Evolutionary conservation across 2,329 filamentous ascomycete species (phyloP), one percentile per base, ranked within the genome.

Genomic region (Hymenoscyphus infarciens): DNA sequence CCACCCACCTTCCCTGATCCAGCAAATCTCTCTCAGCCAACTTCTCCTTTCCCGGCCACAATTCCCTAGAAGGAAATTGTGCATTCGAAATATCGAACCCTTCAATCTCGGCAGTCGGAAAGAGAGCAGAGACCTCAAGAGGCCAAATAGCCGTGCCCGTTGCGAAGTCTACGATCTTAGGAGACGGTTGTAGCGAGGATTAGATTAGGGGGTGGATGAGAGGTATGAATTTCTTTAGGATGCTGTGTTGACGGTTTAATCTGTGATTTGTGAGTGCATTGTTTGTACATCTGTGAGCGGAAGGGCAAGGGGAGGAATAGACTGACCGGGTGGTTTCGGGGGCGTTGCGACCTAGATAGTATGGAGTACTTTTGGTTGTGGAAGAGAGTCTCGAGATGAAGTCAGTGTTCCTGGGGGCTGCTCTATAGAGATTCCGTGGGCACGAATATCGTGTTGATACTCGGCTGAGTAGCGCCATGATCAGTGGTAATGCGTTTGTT

Each of bases 91-190:
- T 42, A 19, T 57, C 55, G 7, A 39, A 38, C 5, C 55, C 55
- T 1, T 57, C 29, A 13, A 57, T 25, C 19, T 39, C 13, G 6
- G 35, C 55, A 5, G 19, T 57, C 25, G 16, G 35, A 1, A 22
- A 7, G 16, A 19, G 55, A 11, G 7, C 22, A 39, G 55, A 13
- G 13, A 19, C 22, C 27, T 19, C 29, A n/a, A 38, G 19, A 39
- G 55, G 55, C 55, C 55, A 57, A 22, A 57, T 57, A 39, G 29
- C 55, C 13, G 55, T 57, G 2, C 55, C 55, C 7, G 55, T 57
- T 10, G 55, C 55, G 22, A 57, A 57, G 33, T 57, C 55, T 11
- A 33, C 55, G 19, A 57, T 57, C 15, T 31, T 29, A 29, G 53
- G 53, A 22, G 13, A 8, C 10, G 27, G 25, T 15, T 8, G 54